Percentiles rank a stretch among this genome's conserved stretches.
phyloP scores from a whole-genome alignment of 1,284 basidiomycete species.

The Austropuccinia psidii region DNA sequence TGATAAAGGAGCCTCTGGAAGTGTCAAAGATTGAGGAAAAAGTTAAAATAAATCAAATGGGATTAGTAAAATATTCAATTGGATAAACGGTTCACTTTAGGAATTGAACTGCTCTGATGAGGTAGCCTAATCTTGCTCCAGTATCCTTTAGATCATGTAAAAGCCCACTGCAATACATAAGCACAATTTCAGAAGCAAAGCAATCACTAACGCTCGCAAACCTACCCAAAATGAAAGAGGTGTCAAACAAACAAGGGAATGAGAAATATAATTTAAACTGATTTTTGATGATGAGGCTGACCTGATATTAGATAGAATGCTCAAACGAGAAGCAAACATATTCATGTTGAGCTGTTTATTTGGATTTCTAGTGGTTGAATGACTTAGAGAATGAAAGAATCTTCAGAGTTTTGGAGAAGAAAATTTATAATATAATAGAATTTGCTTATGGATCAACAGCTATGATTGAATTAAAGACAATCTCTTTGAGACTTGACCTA shows the following conservation, averaged over 20 bases:
- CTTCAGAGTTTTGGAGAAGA: background rate
- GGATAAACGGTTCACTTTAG: slow-evolving; percentile 66
- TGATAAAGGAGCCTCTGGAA: slow-evolving; percentile 74
- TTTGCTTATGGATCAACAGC: slow-evolving; percentile 57
- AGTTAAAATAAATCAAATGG: slow-evolving; percentile 78
- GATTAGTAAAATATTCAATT: slow-evolving; percentile 84
- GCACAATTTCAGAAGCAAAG: slow-evolving; percentile 34
- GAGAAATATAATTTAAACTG: background rate
- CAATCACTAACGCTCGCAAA: slow-evolving; percentile 36
- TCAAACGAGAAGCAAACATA: slow-evolving; percentile 70
- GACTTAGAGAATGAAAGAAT: background rate
- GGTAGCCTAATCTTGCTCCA: slow-evolving; percentile 16
- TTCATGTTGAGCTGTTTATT: slow-evolving; percentile 74
- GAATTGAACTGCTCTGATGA: slow-evolving; percentile 34
- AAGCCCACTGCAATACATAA: slow-evolving; percentile 2
- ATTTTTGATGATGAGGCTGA: slow-evolving; percentile 44
- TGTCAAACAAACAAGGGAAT: background rate
- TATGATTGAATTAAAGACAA: slow-evolving; percentile 75
- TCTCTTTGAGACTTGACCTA: slow-evolving; percentile 70
- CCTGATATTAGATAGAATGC: slow-evolving; percentile 70
- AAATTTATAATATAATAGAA: background rate
- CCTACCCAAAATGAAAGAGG: background rate
- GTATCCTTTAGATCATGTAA: slow-evolving; percentile 34
- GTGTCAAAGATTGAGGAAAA: slow-evolving; percentile 74
- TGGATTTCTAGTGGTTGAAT: slow-evolving; percentile 52